Evolutionary conservation across 495 filamentous ascomycete species (phyloP).

Genomic region (Neurospora cerealis): DNA sequence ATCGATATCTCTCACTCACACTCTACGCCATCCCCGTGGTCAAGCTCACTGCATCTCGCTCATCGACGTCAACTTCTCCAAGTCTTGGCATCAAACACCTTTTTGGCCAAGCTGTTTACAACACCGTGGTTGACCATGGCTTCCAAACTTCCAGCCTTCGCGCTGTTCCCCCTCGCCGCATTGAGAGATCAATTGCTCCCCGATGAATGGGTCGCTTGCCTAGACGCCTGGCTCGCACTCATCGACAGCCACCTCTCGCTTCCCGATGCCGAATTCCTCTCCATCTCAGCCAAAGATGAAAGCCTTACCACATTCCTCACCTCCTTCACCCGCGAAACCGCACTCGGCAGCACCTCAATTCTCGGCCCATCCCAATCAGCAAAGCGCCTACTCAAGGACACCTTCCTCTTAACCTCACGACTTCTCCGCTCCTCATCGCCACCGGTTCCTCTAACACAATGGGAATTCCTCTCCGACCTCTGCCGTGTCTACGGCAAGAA

Average conservation of each 20-base stretch:
- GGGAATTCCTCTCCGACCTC: slow-evolving; percentile 49
- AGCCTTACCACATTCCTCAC: slow-evolving; percentile 50
- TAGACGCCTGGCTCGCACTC: slow-evolving; percentile 67
- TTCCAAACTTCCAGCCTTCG: slow-evolving; percentile 51
- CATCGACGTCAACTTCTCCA: background rate
- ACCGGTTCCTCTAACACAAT: slow-evolving; percentile 38
- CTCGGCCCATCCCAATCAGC: slow-evolving; percentile 37
- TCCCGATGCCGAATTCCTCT: slow-evolving; percentile 40
- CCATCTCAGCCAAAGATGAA: slow-evolving; percentile 39
- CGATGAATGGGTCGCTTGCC: slow-evolving; percentile 66
- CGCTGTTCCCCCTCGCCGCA: slow-evolving; percentile 59
- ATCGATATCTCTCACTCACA: background rate
- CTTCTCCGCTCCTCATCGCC: slow-evolving; percentile 33
- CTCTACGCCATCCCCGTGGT: background rate
- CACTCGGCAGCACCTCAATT: slow-evolving; percentile 27
- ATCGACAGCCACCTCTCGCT: slow-evolving; percentile 52
- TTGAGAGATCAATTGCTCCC: slow-evolving; percentile 55
- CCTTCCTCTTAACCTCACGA: slow-evolving; percentile 49
- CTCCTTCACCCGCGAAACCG: slow-evolving; percentile 48
- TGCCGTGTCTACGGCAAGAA: slow-evolving; percentile 46
- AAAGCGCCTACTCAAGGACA: slow-evolving; percentile 45
- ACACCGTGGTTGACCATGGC: slow-evolving; percentile 4
- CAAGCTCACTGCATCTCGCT: background rate
- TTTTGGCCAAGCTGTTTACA: background rate
- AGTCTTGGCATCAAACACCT: background rate